Base-by-base conservation (phyloP, 108 stramenopile species). In the Chaetoceros tenuissimus region DNA sequence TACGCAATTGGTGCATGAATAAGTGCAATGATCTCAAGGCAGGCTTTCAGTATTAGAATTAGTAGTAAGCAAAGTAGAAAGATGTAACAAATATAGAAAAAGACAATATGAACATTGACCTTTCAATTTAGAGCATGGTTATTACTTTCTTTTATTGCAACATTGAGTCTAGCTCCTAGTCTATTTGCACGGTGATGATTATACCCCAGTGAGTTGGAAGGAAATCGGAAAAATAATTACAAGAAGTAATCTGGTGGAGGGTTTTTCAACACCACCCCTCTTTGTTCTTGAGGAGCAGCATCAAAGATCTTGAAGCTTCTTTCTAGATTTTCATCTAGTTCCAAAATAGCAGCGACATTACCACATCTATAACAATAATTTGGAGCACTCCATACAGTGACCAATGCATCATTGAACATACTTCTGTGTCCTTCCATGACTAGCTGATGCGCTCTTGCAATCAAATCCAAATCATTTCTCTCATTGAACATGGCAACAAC, bases 331-430 rank as follows among this genome's bases (percentile, higher is more conserved):
- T 96, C 97, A 66, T 98, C 97, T 55, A 99, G 56, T 74, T 98
- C 97, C 51, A 98, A 64, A 59, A 98, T 98, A 21, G 95, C 94
- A 1, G 97, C 96, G 1, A 96, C 96, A 66, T 96, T 96, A 1
- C 96, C 95, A 72, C 98, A 99, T 46, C 98, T 60, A 64, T 99
- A 99, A 67, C 98, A 99, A 68, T 99, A 99, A 74, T 99, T 99
- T 8, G 98, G 98, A 5, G 98, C 98, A 61, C 90, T 93, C 98
- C 98, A 99, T 26, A 99, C 96, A 1, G 98, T 99, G 7, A 97
- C 98, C 51, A 99, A 71, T 8, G 85, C 74, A 58, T 93, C 87
- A 71, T 93, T 72, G 66, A 99, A 99, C 89, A 97, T 95, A 53
- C 75, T 73, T 58, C 92, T 72, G 66, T 96, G 92, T 25, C 98